phyloP scores from a whole-genome alignment of 768 basidiomycete species.

The Paxillus rubicundulus region DNA sequence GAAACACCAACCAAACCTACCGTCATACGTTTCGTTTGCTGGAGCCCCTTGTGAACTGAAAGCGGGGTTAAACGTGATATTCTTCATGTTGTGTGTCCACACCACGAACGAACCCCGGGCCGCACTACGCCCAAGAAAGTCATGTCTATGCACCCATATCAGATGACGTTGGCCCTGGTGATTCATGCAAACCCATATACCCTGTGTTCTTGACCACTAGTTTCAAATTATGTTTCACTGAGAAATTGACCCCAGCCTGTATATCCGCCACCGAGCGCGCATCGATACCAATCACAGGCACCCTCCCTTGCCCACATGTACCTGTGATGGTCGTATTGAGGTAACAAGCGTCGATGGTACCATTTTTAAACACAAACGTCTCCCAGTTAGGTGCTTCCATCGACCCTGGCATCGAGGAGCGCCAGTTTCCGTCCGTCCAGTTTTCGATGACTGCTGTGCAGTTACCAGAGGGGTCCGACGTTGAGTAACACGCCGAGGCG shows the following conservation, averaged over 20 bases:
- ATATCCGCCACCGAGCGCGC: too few species aligned
- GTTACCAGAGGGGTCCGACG: conserved; percentile 33
- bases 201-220: conserved; percentile 26
- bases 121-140: conserved; percentile 39
- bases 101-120: conserved; percentile 38
- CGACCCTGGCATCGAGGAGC: conserved; percentile 39
- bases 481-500: too few species aligned
- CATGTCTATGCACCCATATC: conserved; percentile 26
- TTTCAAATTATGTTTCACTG: conserved; percentile 12
- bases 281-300: conserved; percentile 22
- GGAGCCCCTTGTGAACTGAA: conserved; percentile 35
- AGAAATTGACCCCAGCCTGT: conserved; percentile 21
- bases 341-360: too few species aligned
- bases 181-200: not conserved
- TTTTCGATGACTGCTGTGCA: conserved; percentile 34
- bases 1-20: conserved; percentile 5
- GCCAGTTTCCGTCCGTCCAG: conserved; percentile 39
- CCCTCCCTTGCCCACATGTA: conserved; percentile 19
- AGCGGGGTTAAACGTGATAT: conserved; percentile 30
- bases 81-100: conserved; percentile 43
- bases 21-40: conserved; percentile 11
- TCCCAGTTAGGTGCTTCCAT: conserved; percentile 36
- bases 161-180: not conserved
- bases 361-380: too few species aligned
- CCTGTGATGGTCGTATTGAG: conserved; percentile 30